Evolutionary conservation across 2,329 filamentous ascomycete genomes (phyloP), one percentile per base, ranked within the genome.

Genomic region (Chrysosporium queenslandicum): DNA sequence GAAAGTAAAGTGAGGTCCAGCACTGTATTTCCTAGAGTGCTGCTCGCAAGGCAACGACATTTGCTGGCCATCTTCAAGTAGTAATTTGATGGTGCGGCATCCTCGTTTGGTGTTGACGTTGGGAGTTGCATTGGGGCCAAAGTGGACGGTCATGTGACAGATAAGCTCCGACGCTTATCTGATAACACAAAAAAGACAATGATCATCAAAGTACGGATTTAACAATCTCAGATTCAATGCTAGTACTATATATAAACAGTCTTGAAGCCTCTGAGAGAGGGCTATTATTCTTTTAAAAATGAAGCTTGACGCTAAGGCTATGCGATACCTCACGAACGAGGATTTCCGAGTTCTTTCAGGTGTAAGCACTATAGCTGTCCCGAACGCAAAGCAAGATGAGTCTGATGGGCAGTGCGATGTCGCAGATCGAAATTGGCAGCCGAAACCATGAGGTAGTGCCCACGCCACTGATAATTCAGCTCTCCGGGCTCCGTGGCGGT

Each of bases 391-490:
- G 16, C 6, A 18, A 30, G 6, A 2, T 27, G 16, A 14, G 8
- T 5, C 46, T 55, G 34, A 55, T 41, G 27, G 30, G 12, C 6
- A 4, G 23, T 37, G 42, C 4, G 27, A 30, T 7, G 18, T 29
- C 12, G 52, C 36, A 95, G 89, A 87, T 94, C 63, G 92, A 98
- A 70, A 83, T 84, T 71, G 91, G 90, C 64, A 94, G 86, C 71
- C 90, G 87, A 68, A 97, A 97, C 72, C 92, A 98, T 74, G 92
- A 98, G 72, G 79, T 98, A 53, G 91, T 98, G 2, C 92, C 92
- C 6, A 97, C 91, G 12, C 75, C 87, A 3, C 70, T 97, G 58
- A 97, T 98, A 59, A 82, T 85, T 54, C 86, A 87, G 64, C 78
- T 95, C 23, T 82, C 91, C 5, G 85, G 86, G 37, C 79, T 95